These are phyloP conservation scores for Colletotrichum musicola DNA, from an alignment of 2,329 filamentous ascomycete species.

Conservation along the genomic window DNA sequence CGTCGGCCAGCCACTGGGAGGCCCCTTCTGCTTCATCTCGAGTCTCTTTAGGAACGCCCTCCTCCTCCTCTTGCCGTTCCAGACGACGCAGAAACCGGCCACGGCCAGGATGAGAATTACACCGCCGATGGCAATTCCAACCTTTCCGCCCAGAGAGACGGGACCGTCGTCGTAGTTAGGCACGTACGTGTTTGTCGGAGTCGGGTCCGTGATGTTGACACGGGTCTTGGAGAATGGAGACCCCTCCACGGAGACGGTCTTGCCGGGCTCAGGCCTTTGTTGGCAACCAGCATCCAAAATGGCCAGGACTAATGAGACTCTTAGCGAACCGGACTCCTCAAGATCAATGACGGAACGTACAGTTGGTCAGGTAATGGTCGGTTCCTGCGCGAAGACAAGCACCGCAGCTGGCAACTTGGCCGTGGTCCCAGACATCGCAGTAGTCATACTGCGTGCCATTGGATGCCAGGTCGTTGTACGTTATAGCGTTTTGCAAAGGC, in stretches of 20 bases:
- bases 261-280: constrained; percentile 62
- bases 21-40: constrained; percentile 51
- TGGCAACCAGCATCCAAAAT: constrained; percentile 68
- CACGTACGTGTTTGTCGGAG: constrained; percentile 54
- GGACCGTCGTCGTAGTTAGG: constrained; percentile 58
- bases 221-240: constrained; percentile 61
- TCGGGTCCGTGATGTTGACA: constrained; percentile 65
- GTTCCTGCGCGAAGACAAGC: constrained; percentile 58
- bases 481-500: constrained; percentile 59
- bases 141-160: constrained; percentile 66
- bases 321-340: too few relatives aligned
- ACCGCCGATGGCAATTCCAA: constrained; percentile 68
- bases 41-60: constrained; percentile 64
- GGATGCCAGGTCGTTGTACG: constrained; percentile 63
- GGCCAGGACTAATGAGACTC: constrained; percentile 55
- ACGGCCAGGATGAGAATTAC: constrained; percentile 61
- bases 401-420: constrained; percentile 57
- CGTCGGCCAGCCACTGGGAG: constrained; percentile 58
- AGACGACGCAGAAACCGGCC: constrained; percentile 66
- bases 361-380: constrained; percentile 65
- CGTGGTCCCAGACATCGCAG: constrained; percentile 62
- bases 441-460: constrained; percentile 63
- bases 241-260: constrained; percentile 63
- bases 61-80: constrained; percentile 68
- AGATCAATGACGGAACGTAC: too few relatives aligned